Conservation (phyloP, 2,329 filamentous ascomycete genomes). For the Fusarium tanahbumbuense region DNA sequence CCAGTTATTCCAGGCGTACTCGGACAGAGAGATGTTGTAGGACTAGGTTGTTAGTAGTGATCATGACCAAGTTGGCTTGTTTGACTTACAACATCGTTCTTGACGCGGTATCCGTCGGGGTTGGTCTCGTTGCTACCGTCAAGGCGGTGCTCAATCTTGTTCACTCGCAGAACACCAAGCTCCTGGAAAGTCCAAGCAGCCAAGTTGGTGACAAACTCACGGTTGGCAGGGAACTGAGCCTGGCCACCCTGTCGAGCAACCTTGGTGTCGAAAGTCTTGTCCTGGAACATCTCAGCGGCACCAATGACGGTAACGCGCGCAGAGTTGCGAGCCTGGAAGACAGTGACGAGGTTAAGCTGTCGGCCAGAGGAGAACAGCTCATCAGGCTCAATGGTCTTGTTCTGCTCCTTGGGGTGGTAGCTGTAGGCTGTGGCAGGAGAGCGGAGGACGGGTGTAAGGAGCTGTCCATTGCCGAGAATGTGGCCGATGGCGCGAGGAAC, state of each 20-base stretch:
- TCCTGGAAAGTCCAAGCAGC: slow-evolving; percentile 98
- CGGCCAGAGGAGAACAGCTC: slow-evolving; percentile 86
- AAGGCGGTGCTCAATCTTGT: slow-evolving; percentile 82
- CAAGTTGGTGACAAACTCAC: slow-evolving; percentile 84
- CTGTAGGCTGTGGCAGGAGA: slow-evolving; percentile 89
- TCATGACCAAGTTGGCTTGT: background rate
- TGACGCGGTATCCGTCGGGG: slow-evolving; percentile 91
- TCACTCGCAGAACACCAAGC: slow-evolving; percentile 87
- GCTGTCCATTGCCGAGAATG: slow-evolving; percentile 78
- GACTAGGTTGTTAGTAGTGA: slow-evolving; percentile 63
- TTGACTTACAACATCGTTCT: slow-evolving; percentile 89
- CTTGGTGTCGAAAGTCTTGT: slow-evolving; percentile 88
- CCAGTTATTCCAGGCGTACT: slow-evolving; percentile 81
- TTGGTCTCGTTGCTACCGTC: slow-evolving; percentile 71
- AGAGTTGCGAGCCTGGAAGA: slow-evolving; percentile 91
- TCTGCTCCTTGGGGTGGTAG: slow-evolving; percentile 92
- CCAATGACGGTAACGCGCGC: slow-evolving; percentile 89
- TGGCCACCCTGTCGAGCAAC: slow-evolving; percentile 71
- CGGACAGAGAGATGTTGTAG: slow-evolving; percentile 89
- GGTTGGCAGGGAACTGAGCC: slow-evolving; percentile 76
- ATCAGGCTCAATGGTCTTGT: slow-evolving; percentile 70
- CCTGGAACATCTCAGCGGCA: slow-evolving; percentile 85
- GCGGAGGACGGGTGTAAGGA: slow-evolving; percentile 83
- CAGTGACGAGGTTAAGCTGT: slow-evolving; percentile 86
- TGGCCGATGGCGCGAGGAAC: slow-evolving; percentile 86